Evolutionary conservation across 2,329 filamentous ascomycete species (phyloP).

Genomic region (Colletotrichum shisoi): DNA sequence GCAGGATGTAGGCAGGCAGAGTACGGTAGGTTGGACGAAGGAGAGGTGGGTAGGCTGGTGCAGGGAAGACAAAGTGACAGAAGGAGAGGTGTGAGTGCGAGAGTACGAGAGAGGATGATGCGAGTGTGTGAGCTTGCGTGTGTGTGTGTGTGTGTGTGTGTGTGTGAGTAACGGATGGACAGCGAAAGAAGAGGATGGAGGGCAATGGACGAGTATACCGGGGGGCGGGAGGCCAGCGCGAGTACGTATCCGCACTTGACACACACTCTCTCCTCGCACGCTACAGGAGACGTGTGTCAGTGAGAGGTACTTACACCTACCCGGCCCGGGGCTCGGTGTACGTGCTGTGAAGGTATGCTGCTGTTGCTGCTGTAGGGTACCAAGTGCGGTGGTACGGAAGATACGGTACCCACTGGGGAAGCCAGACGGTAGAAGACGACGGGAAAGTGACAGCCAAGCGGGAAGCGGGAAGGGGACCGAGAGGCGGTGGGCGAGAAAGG

Average conservation of each 20-base stretch:
- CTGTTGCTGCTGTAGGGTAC: not conserved
- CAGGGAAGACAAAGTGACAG: conserved; percentile 47
- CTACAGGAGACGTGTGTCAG: conserved; percentile 2
- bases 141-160: not conserved
- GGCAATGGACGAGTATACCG: conserved; percentile 43
- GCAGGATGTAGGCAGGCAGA: conserved; percentile 37
- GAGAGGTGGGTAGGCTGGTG: conserved; percentile 46
- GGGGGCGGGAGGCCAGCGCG: conserved; percentile 46
- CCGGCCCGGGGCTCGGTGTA: not conserved
- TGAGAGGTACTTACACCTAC: conserved; percentile 4
- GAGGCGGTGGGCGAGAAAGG: conserved; percentile 33
- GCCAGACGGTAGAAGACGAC: conserved; percentile 4
- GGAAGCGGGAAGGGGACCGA: conserved; percentile 24
- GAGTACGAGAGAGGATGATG: conserved; percentile 41
- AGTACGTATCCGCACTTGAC: conserved; percentile 31
- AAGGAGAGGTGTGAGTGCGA: conserved; percentile 46
- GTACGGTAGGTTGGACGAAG: conserved; percentile 39
- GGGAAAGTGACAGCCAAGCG: not conserved
- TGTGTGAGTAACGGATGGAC: conserved; percentile 42
- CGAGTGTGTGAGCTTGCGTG: not conserved
- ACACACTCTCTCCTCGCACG: conserved; percentile 4
- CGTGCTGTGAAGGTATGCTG: not conserved
- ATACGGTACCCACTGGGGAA: not conserved
- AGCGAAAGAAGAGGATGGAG: conserved; percentile 43
- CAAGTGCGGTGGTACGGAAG: not conserved